Evolutionary conservation across 176 grass and related monocot species (phyloP).

Genomic region (Triticum aestivum): DNA sequence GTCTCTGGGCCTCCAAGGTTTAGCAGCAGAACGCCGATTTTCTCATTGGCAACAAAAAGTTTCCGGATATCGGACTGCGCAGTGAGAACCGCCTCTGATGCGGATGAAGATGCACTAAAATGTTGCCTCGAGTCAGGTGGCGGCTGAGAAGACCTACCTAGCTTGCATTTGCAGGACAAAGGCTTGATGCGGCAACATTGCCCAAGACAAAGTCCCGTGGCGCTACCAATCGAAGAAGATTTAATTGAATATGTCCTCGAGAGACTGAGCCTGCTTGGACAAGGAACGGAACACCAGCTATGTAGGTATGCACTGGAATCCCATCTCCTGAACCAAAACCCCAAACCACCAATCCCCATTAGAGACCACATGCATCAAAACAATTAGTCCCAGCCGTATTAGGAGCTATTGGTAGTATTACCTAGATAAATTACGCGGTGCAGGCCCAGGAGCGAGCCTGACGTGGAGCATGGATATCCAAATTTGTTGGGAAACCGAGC

Average conservation of each 20-base stretch:
- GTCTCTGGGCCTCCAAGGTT: constrained; percentile 99
- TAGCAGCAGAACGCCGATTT: constrained; percentile 86
- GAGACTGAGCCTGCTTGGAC: constrained; percentile 42
- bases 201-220: constrained; percentile 36
- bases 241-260: constrained; percentile 49
- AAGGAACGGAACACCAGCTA: not conserved
- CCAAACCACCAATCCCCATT: not conserved
- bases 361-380: not conserved
- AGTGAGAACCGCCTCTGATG: constrained; percentile 76
- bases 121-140: constrained; percentile 33
- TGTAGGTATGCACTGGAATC: not conserved
- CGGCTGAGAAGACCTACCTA: constrained; percentile 40
- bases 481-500: not conserved
- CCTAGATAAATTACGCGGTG: constrained; percentile 13
- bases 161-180: constrained; percentile 39
- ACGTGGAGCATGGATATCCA: constrained; percentile 20
- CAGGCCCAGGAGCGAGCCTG: constrained; percentile 17
- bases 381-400: not conserved
- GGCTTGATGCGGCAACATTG: constrained; percentile 37
- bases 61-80: constrained; percentile 49
- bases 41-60: constrained; percentile 69
- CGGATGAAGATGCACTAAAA: constrained; percentile 55
- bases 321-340: not conserved
- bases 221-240: constrained; percentile 33
- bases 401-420: not conserved